Percentiles rank a stretch among this genome's conserved stretches.
These are phyloP conservation scores for Onygenales sp. DNA, from an alignment of 2,329 filamentous ascomycete genomes.

Conservation along the genomic window DNA sequence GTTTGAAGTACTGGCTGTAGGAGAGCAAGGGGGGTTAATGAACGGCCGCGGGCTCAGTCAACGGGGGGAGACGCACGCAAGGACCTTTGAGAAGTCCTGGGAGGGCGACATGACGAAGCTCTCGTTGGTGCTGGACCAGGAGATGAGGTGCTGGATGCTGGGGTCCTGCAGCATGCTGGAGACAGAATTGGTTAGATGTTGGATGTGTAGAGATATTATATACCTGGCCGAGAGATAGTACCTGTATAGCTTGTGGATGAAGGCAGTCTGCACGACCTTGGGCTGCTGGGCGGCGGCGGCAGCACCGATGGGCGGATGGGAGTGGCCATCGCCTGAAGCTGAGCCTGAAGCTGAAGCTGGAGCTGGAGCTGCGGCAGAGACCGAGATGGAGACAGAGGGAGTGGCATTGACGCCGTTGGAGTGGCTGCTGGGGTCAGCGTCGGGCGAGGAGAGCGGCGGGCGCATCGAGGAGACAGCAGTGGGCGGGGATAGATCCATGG, in stretches of 20 bases:
- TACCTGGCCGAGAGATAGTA: slow-evolving; percentile 31
- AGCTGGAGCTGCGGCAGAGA: not conserved
- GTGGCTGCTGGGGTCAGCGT: slow-evolving; percentile 5
- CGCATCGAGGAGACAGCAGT: slow-evolving; percentile 33
- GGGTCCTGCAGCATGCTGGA: slow-evolving; percentile 90
- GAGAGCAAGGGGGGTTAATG: not conserved
- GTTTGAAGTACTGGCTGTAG: slow-evolving; percentile 91
- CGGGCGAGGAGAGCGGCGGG: slow-evolving; percentile 27
- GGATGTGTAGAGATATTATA: not conserved
- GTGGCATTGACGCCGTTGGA: slow-evolving; percentile 21
- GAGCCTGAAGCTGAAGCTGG: not conserved
- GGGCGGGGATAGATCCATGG: slow-evolving; percentile 47
- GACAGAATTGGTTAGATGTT: slow-evolving; percentile 10
- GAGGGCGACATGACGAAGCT: slow-evolving; percentile 99
- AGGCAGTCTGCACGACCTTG: slow-evolving; percentile 96
- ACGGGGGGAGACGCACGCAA: slow-evolving; percentile 60
- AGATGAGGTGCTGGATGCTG: slow-evolving; percentile 88
- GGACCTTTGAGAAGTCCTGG: slow-evolving; percentile 92
- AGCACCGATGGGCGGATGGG: slow-evolving; percentile 30
- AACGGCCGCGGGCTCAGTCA: slow-evolving; percentile 6
- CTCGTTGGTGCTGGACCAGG: slow-evolving; percentile 86
- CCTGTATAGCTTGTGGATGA: slow-evolving; percentile 99
- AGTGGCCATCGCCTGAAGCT: slow-evolving; percentile 14
- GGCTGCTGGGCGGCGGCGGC: slow-evolving; percentile 66
- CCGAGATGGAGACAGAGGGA: slow-evolving; percentile 9